These are phyloP conservation scores for Xylaria sp. DNA, from an alignment of 2,329 filamentous ascomycete species.

Conservation along the genomic window DNA sequence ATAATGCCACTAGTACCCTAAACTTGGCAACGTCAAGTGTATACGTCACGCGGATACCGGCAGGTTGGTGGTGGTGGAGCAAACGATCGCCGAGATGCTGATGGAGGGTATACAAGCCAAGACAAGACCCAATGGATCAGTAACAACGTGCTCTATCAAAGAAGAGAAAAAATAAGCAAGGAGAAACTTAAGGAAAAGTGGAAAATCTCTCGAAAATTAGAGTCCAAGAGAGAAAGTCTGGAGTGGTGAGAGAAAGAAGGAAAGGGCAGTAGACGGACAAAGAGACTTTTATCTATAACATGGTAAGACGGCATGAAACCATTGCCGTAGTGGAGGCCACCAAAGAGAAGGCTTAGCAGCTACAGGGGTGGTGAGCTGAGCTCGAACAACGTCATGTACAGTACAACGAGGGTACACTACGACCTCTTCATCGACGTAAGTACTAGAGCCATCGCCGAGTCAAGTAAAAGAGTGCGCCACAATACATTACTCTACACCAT, in stretches of 20 bases:
- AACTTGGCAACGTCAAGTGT: conserved; percentile 1
- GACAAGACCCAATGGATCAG: neutral
- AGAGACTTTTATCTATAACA: neutral
- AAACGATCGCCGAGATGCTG: conserved; percentile 6
- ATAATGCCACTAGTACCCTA: conserved; percentile 5
- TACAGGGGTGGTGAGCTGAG: conserved; percentile 9
- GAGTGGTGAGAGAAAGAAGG: neutral
- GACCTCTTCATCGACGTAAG: neutral
- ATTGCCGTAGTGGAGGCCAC: conserved; percentile 15
- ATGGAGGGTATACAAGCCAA: neutral
- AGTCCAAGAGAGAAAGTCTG: neutral
- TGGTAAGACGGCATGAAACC: conserved; percentile 13
- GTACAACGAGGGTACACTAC: neutral
- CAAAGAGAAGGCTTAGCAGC: conserved; percentile 16
- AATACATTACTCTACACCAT: neutral
- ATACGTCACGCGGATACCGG: conserved; percentile 1
- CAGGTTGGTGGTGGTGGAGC: neutral
- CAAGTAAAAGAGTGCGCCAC: neutral
- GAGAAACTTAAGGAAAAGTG: neutral
- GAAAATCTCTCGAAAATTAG: neutral
- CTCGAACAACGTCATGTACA: neutral
- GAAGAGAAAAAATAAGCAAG: neutral
- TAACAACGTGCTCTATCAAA: neutral
- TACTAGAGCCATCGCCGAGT: neutral
- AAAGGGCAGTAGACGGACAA: neutral